Percentiles rank a stretch among this genome's conserved stretches.
Evolutionary conservation across 2,329 filamentous ascomycete genomes (phyloP).

Genomic region (Colletotrichum orchidophilum): DNA sequence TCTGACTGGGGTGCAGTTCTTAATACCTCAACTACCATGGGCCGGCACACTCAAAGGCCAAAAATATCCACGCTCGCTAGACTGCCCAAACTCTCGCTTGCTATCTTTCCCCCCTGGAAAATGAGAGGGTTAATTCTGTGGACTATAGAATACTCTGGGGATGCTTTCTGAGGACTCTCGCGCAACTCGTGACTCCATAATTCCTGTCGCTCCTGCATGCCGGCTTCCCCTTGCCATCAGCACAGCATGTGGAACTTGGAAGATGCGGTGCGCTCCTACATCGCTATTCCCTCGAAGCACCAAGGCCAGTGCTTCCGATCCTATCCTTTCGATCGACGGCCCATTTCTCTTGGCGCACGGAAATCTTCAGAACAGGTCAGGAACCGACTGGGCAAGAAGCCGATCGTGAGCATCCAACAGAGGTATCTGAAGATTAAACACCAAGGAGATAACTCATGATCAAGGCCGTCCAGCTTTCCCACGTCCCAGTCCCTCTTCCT

Average conservation of each 20-base stretch:
- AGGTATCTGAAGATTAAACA: background rate
- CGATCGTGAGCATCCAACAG: background rate
- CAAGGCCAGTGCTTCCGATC: background rate
- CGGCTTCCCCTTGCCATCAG: background rate
- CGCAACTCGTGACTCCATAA: constrained; percentile 1
- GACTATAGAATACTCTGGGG: background rate
- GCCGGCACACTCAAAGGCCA: background rate
- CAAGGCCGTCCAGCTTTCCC: background rate
- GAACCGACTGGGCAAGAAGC: background rate
- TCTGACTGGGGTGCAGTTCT: background rate
- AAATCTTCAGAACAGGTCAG: background rate
- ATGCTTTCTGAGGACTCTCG: background rate
- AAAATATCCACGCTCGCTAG: background rate
- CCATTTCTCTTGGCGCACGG: background rate
- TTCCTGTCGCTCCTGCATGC: constrained; percentile 22
- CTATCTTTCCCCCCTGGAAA: background rate
- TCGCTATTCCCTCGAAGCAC: background rate
- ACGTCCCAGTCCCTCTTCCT: background rate
- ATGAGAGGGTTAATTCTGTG: background rate
- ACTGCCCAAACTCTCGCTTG: background rate
- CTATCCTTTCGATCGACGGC: background rate
- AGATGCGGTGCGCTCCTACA: background rate
- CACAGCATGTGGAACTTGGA: background rate
- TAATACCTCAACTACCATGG: background rate
- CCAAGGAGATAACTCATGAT: background rate